phyloP scores from a whole-genome alignment of 2,329 filamentous ascomycete genomes.

The Ilyonectria sp. region DNA sequence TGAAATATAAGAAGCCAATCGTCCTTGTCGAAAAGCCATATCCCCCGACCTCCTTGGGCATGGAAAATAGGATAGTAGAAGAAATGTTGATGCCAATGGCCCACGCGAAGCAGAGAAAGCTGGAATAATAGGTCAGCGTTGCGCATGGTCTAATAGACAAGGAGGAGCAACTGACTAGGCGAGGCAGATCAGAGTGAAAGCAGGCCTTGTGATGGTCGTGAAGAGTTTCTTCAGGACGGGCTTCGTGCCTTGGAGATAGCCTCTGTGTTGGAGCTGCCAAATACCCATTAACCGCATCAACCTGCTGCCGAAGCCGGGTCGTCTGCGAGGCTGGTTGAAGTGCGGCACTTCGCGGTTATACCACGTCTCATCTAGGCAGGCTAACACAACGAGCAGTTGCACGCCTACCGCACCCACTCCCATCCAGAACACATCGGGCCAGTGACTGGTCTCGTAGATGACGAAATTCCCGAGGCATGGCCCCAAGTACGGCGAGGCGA shows the following conservation, averaged over 20 bases:
- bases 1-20: constrained; percentile 72
- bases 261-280: constrained; percentile 38
- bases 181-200: constrained; percentile 19
- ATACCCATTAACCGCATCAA: constrained; percentile 39
- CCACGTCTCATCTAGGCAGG: constrained; percentile 64
- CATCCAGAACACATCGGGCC: constrained; percentile 65
- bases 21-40: constrained; percentile 65
- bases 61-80: constrained; percentile 63
- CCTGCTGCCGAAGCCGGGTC: constrained; percentile 45
- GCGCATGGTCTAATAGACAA: background rate
- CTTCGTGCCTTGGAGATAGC: constrained; percentile 21
- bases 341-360: constrained; percentile 60
- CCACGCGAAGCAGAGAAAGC: constrained; percentile 60
- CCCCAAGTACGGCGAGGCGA: constrained; percentile 61
- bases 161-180: background rate
- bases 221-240: constrained; percentile 26
- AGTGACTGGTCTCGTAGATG: constrained; percentile 57
- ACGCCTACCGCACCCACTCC: constrained; percentile 58
- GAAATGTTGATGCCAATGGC: constrained; percentile 71
- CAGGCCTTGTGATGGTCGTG: constrained; percentile 25
- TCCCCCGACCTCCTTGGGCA: constrained; percentile 51
- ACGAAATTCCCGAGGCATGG: constrained; percentile 66
- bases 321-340: constrained; percentile 53
- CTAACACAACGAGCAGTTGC: constrained; percentile 55
- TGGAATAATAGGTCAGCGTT: background rate